phyloP scores from a whole-genome alignment of 257 asterid genomes.

The Solanum dulcamara region DNA sequence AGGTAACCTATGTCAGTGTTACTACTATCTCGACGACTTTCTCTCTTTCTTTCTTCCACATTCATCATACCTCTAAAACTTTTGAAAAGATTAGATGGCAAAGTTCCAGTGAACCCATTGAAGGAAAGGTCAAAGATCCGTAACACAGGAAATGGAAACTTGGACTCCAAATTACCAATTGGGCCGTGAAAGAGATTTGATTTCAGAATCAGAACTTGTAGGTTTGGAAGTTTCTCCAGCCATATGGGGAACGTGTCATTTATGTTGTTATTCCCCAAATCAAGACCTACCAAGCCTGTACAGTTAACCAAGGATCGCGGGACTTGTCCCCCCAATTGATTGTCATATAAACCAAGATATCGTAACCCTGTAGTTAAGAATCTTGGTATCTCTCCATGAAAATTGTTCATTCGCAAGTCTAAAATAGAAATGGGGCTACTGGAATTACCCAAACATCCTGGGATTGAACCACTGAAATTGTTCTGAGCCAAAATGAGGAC shows the following conservation, averaged over 20 bases:
- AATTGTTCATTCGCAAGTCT: neutral
- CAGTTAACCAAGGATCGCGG: neutral
- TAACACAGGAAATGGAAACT: neutral
- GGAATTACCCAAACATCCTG: neutral
- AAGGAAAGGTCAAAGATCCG: neutral
- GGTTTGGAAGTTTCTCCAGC: neutral
- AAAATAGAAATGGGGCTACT: neutral
- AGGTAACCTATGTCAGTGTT: neutral
- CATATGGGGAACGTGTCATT: neutral
- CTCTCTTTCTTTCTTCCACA: neutral
- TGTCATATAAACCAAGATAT: neutral
- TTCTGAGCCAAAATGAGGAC: neutral
- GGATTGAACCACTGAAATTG: neutral
- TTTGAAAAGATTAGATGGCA: neutral
- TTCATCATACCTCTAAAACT: neutral
- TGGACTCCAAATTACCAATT: neutral
- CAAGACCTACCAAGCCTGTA: neutral
- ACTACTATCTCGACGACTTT: no score
- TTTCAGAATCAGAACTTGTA: neutral
- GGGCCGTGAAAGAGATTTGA: neutral
- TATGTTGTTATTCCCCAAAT: neutral
- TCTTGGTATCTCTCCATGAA: neutral
- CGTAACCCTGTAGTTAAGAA: neutral
- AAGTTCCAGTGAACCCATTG: neutral
- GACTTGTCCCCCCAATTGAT: neutral